Evolutionary conservation across 2,329 filamentous ascomycete species (phyloP).

Genomic region (Plenodomus lindquistii): DNA sequence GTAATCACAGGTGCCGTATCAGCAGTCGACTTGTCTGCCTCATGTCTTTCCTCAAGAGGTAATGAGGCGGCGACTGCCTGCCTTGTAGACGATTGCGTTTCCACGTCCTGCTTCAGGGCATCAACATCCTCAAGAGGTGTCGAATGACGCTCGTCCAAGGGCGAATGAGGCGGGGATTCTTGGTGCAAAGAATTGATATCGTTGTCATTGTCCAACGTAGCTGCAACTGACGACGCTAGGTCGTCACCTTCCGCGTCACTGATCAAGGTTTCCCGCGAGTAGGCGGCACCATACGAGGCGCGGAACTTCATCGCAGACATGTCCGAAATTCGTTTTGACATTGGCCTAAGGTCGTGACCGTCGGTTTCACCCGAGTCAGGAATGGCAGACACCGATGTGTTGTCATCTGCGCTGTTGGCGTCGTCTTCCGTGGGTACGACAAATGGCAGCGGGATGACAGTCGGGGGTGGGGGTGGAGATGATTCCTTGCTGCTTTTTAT

Average conservation of each 20-base stretch:
- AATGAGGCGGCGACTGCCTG: not conserved
- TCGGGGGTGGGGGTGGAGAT: constrained; percentile 51
- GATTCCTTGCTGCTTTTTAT: constrained; percentile 27
- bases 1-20: not conserved
- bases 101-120: not conserved
- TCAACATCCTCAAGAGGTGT: not conserved
- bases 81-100: not conserved
- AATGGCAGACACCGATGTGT: constrained; percentile 62
- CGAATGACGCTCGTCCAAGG: constrained; percentile 20
- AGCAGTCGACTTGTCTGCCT: not conserved
- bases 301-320: constrained; percentile 36
- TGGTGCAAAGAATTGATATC: constrained; percentile 45
- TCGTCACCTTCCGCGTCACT: constrained; percentile 43
- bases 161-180: constrained; percentile 33
- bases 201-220: constrained; percentile 62
- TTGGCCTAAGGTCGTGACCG: constrained; percentile 19
- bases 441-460: constrained; percentile 69
- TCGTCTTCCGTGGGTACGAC: constrained; percentile 57
- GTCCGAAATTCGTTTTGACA: constrained; percentile 43
- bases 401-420: constrained; percentile 51
- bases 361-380: constrained; percentile 27
- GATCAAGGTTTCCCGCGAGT: constrained; percentile 45
- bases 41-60: not conserved
- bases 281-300: constrained; percentile 16
- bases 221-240: constrained; percentile 53